Evolutionary conservation across 176 grass and related monocot genomes (phyloP).

Genomic region (Eleusine coracana): DNA sequence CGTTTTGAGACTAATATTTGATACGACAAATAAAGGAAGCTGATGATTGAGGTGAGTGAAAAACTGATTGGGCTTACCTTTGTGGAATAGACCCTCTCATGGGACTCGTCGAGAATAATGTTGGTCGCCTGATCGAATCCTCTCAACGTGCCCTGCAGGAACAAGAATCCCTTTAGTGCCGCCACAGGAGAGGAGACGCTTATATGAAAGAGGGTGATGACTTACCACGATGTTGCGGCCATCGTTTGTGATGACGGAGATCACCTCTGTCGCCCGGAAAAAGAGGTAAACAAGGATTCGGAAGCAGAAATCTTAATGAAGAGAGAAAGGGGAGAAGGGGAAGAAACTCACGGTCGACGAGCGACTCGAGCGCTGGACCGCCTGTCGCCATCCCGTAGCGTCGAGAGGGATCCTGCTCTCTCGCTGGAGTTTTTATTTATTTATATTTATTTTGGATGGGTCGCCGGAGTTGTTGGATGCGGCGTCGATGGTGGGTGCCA

Average conservation of each 20-base stretch:
- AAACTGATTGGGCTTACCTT: conserved; percentile 37
- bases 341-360: conserved; percentile 60
- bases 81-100: conserved; percentile 94
- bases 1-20: not conserved
- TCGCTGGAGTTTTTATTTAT: not conserved
- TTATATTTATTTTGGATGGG: not conserved
- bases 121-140: conserved; percentile 99
- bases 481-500: conserved; percentile 4
- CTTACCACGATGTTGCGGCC: conserved; percentile 94
- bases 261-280: conserved; percentile 50
- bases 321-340: not conserved
- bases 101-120: conserved; percentile 96
- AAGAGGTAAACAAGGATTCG: not conserved
- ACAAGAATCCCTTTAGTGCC: not conserved
- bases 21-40: not conserved
- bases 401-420: not conserved
- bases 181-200: not conserved
- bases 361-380: conserved; percentile 58
- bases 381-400: conserved; percentile 45
- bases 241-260: conserved; percentile 97
- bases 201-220: not conserved
- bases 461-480: conserved; percentile 24
- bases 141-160: conserved; percentile 71
- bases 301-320: not conserved
- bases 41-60: not conserved